A percentile compares a stretch with the other conserved stretches of the same genome.
These are phyloP conservation scores for Biscutella laevigata DNA, from an alignment of 441 rosid genomes.

Conservation along the genomic window DNA sequence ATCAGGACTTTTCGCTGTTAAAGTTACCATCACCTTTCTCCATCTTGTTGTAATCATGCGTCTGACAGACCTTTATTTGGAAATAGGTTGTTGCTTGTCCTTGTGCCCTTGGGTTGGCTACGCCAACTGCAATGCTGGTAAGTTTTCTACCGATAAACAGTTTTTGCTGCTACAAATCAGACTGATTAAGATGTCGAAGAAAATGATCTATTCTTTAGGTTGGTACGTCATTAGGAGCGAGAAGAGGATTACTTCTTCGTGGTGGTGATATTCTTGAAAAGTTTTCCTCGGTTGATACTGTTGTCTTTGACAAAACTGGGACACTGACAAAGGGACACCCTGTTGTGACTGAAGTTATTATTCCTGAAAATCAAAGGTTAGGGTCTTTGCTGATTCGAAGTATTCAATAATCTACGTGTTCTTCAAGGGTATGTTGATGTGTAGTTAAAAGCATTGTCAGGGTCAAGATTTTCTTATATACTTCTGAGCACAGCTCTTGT, in stretches of 20 bases:
- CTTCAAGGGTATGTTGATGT: not conserved
- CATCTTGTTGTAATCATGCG: not conserved
- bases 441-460: not conserved
- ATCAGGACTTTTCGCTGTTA: not conserved
- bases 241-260: constrained; percentile 84
- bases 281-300: constrained; percentile 61
- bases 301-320: constrained; percentile 95
- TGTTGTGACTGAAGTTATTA: constrained; percentile 64
- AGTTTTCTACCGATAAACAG: constrained; percentile 12
- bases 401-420: constrained; percentile 6
- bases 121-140: constrained; percentile 97
- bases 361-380: constrained; percentile 47
- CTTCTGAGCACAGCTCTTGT: not conserved
- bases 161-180: constrained; percentile 3
- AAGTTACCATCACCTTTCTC: not conserved
- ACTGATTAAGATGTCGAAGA: constrained; percentile 9
- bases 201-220: constrained; percentile 37
- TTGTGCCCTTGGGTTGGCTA: constrained; percentile 96
- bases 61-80: constrained; percentile 21
- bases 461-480: not conserved
- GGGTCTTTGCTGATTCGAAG: constrained; percentile 23
- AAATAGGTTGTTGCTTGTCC: constrained; percentile 96
- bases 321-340: constrained; percentile 87
- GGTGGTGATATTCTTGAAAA: constrained; percentile 87
- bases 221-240: constrained; percentile 94